Evolutionary conservation across 345 rosid genomes (phyloP), one percentile per base, ranked within the genome.

Genomic region (Brassica incana): DNA sequence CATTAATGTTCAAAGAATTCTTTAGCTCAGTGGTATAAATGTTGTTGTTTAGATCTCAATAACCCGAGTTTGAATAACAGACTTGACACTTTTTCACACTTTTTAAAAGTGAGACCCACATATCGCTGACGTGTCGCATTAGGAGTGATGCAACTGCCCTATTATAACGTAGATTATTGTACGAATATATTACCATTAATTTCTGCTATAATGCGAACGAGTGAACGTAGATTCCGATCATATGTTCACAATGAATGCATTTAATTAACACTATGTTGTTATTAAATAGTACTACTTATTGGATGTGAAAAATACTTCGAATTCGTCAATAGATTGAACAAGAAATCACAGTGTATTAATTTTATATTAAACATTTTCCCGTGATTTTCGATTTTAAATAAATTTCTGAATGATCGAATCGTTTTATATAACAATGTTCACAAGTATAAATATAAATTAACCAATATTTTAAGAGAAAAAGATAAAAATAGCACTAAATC

Each of bases 311-410:
- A 0, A 0, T 11, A 36, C 9, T 7, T 8, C n/a, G 29, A 58
- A 40, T 20, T 59, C 58, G 33, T 58, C 20, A 67, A 58, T 45
- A 67, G 61, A 60, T 76, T 40, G 67, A 59, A 59, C 33, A 29
- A 40, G 61, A 67, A 30, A 25, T 68, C 60, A 16, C 30, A 2
- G 6, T 67, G 60, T 58, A 32, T 40, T 36, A 5, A 5, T 15
- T 67, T 15, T 23, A 11, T 35, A 8, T n/a, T 66, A 35, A 67
- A 56, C 58, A 67, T 16, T 75, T 58, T 67, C 59, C 73, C 59
- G 66, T 25, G 66, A 56, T 25, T 54, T 58, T 58, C n/a, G 30
- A 43, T 43, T 25, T 68, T 30, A 8, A 18, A 1, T 23, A 16
- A 0, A 11, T 68, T 9, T 20, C 45, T 6, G 8, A 67, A 58